Evolutionary conservation across 1,139 yeast species (phyloP), one percentile per base, ranked within the genome.

Genomic region (Hansenula anomala): DNA sequence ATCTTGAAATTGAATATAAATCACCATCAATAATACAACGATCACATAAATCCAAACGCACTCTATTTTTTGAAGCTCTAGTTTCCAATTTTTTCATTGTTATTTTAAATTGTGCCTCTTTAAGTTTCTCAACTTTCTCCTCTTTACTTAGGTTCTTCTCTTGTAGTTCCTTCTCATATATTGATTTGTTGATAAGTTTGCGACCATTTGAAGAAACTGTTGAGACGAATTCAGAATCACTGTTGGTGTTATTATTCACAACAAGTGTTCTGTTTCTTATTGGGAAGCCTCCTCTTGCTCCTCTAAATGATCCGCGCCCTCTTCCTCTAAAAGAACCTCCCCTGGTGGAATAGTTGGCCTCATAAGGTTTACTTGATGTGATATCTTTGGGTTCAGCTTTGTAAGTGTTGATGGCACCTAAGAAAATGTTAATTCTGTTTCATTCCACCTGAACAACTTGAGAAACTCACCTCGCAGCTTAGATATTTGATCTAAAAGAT

Each of bases 21-120:
- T 57, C 61, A 3, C 63, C 65, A 15, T 59, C 61, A 3, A 69
- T 55, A 30, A 52, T 39, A 11, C 67, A 46, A 24, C 74, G 52
- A 48, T 71, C 76, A 43, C 65, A 63, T 23, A 44, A 46, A 31
- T 66, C 72, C 12, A 63, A 51, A 32, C 56, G 49, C 1, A 54
- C 53, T 34, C 51, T 48, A 36, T 61, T 52, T 41, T 54, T 59
- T 4, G 63, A 49, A 3, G 61, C 45, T 33, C 55, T 50, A 4
- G 46, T 34, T 37, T 50, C 56, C 27, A 44, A 28, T 27, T 37
- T 44, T 32, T 44, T 42, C 32, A 36, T 28, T 28, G 28, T 15
- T 15, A 40, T 34, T 40, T 46, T 37, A 28, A 34, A 18, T 16
- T 38, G 44, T 17, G 49, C 48, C 28, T 37, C 42, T 12, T 20